A percentile compares a stretch with the other conserved stretches of the same genome.
Conservation (phyloP, 371 early-diverging fungal species). For the Nematocida sp. region DNA sequence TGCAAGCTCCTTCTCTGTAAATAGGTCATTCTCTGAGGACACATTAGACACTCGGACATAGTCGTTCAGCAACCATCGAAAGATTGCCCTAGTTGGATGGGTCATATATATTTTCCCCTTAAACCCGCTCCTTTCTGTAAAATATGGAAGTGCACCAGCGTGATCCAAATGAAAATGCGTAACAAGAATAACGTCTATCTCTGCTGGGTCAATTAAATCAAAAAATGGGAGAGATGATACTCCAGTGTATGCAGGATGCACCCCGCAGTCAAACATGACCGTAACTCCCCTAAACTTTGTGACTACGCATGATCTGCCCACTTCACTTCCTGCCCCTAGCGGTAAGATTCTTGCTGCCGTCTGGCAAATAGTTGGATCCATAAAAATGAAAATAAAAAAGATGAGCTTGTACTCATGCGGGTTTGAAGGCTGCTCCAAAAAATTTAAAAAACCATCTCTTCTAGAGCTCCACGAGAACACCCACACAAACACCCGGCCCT, state of each 20-base stretch:
- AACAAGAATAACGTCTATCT: slow-evolving; percentile 86
- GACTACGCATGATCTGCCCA: slow-evolving; percentile 92
- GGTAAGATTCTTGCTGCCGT: slow-evolving; percentile 76
- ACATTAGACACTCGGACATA: slow-evolving; percentile 75
- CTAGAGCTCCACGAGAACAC: slow-evolving; percentile 51
- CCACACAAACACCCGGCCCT: slow-evolving; percentile 28
- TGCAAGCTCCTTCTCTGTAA: slow-evolving; percentile 85
- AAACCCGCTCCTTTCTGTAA: slow-evolving; percentile 92
- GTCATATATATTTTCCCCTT: slow-evolving; percentile 99
- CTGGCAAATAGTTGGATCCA: slow-evolving; percentile 52
- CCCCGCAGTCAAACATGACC: slow-evolving; percentile 92
- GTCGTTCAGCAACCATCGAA: slow-evolving; percentile 92
- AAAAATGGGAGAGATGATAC: slow-evolving; percentile 90
- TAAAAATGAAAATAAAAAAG: slow-evolving; percentile 25
- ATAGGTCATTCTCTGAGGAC: slow-evolving; percentile 83
- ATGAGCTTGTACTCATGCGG: slow-evolving; percentile 6
- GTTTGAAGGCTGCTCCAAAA: slow-evolving; percentile 13
- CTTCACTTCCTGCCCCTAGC: slow-evolving; percentile 96
- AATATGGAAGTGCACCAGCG: slow-evolving; percentile 95
- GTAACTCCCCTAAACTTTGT: slow-evolving; percentile 90
- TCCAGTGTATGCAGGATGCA: slow-evolving; percentile 96
- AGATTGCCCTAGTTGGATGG: slow-evolving; percentile 97
- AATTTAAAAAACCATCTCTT: slow-evolving; percentile 44
- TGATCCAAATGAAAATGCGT: slow-evolving; percentile 99
- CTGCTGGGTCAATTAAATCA: slow-evolving; percentile 87